Percentiles rank a stretch among this genome's conserved stretches.
phyloP scores from a whole-genome alignment of 768 basidiomycete species.

The Hypholoma fasciculare region DNA sequence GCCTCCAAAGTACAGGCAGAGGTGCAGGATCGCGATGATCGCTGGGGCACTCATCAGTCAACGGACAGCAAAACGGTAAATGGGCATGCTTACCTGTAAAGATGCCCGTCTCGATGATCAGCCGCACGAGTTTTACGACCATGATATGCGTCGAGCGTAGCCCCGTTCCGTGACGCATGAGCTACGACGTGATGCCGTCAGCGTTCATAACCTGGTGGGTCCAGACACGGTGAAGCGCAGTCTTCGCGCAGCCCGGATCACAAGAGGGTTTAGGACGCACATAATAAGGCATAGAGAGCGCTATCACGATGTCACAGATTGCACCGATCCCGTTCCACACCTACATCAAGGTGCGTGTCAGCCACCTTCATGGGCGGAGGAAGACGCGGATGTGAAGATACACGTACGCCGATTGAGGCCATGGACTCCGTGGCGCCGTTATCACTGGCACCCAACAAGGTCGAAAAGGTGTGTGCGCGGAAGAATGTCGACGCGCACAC shows the following conservation, averaged over 20 bases:
- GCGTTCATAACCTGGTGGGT: too few species aligned
- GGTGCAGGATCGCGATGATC: conserved; percentile 23
- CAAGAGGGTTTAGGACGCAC: conserved; percentile 13
- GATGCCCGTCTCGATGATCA: conserved; percentile 30
- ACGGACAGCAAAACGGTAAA: background rate
- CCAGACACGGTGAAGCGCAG: background rate
- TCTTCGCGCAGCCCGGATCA: background rate
- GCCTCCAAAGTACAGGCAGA: conserved; percentile 27
- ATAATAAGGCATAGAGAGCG: conserved; percentile 30
- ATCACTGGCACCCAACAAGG: conserved; percentile 10
- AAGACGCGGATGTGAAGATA: too few species aligned
- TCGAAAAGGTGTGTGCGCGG: conserved; percentile 18
- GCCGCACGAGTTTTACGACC: conserved; percentile 26
- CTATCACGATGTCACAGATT: conserved; percentile 30
- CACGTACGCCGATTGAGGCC: conserved; percentile 26
- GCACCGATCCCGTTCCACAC: conserved; percentile 30
- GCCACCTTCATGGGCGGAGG: background rate
- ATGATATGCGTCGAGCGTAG: conserved; percentile 24
- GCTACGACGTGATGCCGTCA: conserved; percentile 8
- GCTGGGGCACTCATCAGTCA: conserved; percentile 8
- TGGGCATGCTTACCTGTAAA: conserved; percentile 22
- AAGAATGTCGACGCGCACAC: conserved; percentile 22
- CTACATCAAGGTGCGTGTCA: conserved; percentile 10
- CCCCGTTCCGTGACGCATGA: conserved; percentile 29
- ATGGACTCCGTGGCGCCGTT: conserved; percentile 3